A percentile compares a stretch with the other conserved stretches of the same genome.
These are phyloP conservation scores for Entomophthora muscae DNA, from an alignment of 371 early-diverging fungal genomes.

Conservation along the genomic window DNA sequence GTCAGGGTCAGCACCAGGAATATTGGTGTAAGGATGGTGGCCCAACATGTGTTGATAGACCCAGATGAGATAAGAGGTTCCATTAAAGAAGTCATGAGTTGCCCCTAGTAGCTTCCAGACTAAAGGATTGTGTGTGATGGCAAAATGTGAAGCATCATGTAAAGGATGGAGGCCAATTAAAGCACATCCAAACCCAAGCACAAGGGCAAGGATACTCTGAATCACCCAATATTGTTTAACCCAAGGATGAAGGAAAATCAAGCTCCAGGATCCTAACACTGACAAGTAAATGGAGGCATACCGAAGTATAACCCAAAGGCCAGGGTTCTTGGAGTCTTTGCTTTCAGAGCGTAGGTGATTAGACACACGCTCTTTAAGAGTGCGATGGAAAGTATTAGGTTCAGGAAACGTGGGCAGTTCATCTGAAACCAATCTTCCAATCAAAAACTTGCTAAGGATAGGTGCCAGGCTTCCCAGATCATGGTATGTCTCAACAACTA, in stretches of 20 bases:
- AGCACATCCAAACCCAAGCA: constrained; percentile 27
- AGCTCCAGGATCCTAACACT: constrained; percentile 21
- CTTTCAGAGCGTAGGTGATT: constrained; percentile 15
- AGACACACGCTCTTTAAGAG: constrained; percentile 9
- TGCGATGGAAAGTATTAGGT: constrained; percentile 20
- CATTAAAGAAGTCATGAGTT: constrained; percentile 37
- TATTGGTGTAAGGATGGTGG: constrained; percentile 39
- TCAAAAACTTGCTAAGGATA: constrained; percentile 31
- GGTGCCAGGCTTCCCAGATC: constrained; percentile 59
- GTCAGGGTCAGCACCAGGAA: constrained; percentile 31
- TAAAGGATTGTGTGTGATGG: constrained; percentile 27
- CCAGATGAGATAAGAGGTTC: constrained; percentile 30
- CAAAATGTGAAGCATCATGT: constrained; percentile 34
- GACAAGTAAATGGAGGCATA: constrained; percentile 19
- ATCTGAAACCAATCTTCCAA: constrained; percentile 34
- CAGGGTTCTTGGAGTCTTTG: constrained; percentile 15
- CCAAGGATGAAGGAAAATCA: constrained; percentile 19
- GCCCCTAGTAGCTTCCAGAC: constrained; percentile 31
- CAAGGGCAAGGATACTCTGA: constrained; percentile 19
- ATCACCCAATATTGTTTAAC: constrained; percentile 18
- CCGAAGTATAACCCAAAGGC: constrained; percentile 10
- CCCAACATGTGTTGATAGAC: constrained; percentile 37
- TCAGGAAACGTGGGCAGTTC: constrained; percentile 31
- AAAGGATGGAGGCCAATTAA: constrained; percentile 30
- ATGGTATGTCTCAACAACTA: constrained; percentile 74